Evolutionary conservation across 805 yeast genomes (phyloP).

Genomic region (Candida peoriensis): DNA sequence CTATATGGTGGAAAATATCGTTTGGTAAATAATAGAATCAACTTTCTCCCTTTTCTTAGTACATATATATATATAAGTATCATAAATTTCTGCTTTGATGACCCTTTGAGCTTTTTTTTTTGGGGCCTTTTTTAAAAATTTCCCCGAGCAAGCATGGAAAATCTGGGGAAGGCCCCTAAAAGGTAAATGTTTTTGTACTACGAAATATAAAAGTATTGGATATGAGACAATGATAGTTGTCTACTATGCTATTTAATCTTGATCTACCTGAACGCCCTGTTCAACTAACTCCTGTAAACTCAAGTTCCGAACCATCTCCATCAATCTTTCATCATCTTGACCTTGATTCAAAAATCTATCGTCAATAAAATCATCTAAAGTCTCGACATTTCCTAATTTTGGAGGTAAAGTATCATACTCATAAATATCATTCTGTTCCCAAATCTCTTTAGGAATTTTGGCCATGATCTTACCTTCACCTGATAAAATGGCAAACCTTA

Average conservation of each 20-base stretch:
- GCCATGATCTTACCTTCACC: conserved; percentile 72
- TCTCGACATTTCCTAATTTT: conserved; percentile 34
- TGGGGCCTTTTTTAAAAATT: too few relatives aligned
- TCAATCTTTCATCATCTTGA: conserved; percentile 17
- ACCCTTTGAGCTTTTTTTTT: too few relatives aligned
- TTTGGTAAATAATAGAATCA: too few relatives aligned
- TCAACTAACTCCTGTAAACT: conserved; percentile 22
- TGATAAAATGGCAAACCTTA: conserved; percentile 65
- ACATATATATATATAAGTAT: too few relatives aligned
- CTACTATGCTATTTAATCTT: neutral
- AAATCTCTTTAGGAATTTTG: conserved; percentile 53
- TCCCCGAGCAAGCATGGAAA: too few relatives aligned
- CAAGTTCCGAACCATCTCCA: conserved; percentile 24
- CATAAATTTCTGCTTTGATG: too few relatives aligned
- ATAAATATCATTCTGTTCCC: conserved; percentile 56
- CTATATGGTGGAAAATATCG: too few relatives aligned
- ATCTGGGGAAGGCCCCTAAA: too few relatives aligned
- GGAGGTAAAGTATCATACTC: conserved; percentile 79
- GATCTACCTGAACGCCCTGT: neutral
- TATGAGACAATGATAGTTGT: too few relatives aligned
- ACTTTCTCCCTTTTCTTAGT: too few relatives aligned
- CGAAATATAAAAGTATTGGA: too few relatives aligned
- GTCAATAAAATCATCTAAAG: conserved; percentile 29
- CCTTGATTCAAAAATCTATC: conserved; percentile 22
- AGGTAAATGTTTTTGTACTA: too few relatives aligned